A percentile compares a stretch with the other conserved stretches of the same genome.
phyloP scores from a whole-genome alignment of 2,329 filamentous ascomycete genomes.

The Colletotrichum musicola region DNA sequence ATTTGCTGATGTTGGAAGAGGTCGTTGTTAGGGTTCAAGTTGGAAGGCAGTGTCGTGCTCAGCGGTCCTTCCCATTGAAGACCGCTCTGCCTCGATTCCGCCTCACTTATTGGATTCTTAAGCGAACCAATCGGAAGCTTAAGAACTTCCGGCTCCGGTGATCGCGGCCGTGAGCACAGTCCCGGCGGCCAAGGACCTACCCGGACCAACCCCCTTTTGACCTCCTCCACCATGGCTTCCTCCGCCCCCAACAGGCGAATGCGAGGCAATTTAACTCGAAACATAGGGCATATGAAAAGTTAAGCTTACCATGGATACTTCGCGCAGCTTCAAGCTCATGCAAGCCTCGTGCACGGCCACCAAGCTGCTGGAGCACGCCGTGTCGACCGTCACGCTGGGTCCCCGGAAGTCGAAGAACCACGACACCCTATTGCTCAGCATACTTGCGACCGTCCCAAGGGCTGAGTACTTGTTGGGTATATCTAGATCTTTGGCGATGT shows the following conservation, averaged over 20 bases:
- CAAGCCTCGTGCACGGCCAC: slow-evolving; percentile 49
- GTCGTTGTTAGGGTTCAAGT: no score
- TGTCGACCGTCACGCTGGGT: slow-evolving; percentile 52
- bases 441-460: slow-evolving; percentile 46
- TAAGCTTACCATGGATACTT: slow-evolving; percentile 39
- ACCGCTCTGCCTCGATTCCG: no score
- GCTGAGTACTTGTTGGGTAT: slow-evolving; percentile 41
- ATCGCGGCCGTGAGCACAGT: neutral
- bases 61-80: no score
- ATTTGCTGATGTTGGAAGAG: no score
- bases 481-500: slow-evolving; percentile 35
- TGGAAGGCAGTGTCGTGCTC: no score
- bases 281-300: neutral
- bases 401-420: slow-evolving; percentile 52
- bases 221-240: no score
- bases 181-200: no score
- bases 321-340: slow-evolving; percentile 40
- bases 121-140: no score
- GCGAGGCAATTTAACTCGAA: no score
- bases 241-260: no score
- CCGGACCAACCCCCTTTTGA: no score
- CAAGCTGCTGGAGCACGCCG: slow-evolving; percentile 53
- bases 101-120: no score
- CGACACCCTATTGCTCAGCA: slow-evolving; percentile 52
- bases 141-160: neutral